Percentiles rank a stretch among this genome's conserved stretches.
phyloP scores from a whole-genome alignment of 179 eudicot genomes.

The Vitellaria paradoxa region DNA sequence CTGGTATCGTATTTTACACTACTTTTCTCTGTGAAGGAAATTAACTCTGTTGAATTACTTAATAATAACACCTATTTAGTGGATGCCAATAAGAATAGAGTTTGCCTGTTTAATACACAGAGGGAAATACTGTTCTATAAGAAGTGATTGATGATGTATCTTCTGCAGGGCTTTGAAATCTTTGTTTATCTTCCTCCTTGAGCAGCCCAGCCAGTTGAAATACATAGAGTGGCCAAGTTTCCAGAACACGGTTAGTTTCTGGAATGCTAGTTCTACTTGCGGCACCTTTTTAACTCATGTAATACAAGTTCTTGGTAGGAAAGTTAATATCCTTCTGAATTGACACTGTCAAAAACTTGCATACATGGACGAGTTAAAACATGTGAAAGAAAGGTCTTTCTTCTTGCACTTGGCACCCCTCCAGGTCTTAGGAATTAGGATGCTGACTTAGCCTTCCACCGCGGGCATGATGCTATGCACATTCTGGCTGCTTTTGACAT shows the following conservation, averaged over 20 bases:
- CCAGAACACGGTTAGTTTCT: constrained; percentile 61
- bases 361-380: neutral
- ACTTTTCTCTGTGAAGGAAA: neutral
- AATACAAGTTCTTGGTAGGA: neutral
- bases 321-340: neutral
- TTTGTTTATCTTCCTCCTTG: constrained; percentile 15
- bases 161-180: constrained; percentile 21
- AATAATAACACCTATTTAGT: neutral
- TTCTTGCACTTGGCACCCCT: neutral
- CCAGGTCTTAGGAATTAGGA: neutral
- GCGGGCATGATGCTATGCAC: neutral
- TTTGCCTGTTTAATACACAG: neutral
- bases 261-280: neutral
- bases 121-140: neutral
- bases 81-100: neutral
- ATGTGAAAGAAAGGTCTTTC: neutral
- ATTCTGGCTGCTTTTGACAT: constrained; percentile 4
- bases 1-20: constrained; percentile 9
- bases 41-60: neutral
- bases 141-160: neutral
- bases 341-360: neutral
- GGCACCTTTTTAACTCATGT: neutral
- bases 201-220: constrained; percentile 52
- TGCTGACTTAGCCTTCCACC: neutral
- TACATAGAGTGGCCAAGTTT: constrained; percentile 88